phyloP scores from a whole-genome alignment of 148 eudicot species.

The Tetragonia tetragonoides region DNA sequence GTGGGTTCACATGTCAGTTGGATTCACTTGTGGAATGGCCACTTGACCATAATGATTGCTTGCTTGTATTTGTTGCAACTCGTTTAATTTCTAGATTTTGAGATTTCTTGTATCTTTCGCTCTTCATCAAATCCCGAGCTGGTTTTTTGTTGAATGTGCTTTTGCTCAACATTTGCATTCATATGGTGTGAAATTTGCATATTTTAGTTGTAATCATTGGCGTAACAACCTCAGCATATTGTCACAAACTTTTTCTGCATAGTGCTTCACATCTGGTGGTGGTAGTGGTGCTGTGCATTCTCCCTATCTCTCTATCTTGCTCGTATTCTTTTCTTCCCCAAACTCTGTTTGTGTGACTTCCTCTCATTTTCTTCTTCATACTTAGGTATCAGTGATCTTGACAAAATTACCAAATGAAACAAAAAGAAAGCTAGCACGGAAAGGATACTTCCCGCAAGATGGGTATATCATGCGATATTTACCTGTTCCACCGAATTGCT shows the following conservation, averaged over 20 bases:
- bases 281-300: background rate
- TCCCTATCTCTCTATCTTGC: background rate
- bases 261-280: background rate
- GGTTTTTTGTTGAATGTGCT: background rate
- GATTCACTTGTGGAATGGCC: background rate
- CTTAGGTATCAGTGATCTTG: slow-evolving; percentile 62
- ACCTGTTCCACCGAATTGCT: slow-evolving; percentile 94
- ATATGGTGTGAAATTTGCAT: background rate
- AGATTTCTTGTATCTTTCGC: background rate
- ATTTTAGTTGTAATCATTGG: background rate
- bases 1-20: background rate
- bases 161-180: background rate
- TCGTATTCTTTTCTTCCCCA: background rate
- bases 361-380: background rate
- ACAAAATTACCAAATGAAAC: slow-evolving; percentile 67
- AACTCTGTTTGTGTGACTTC: background rate
- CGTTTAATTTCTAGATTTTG: background rate
- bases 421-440: slow-evolving; percentile 58
- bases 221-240: background rate
- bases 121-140: background rate
- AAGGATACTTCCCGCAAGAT: slow-evolving; percentile 82
- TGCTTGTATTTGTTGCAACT: background rate
- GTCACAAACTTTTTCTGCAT: background rate
- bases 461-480: slow-evolving; percentile 70
- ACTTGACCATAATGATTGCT: background rate